Percentiles rank a stretch among this genome's conserved stretches.
Conservation (phyloP, 495 filamentous ascomycete species). For the Penicillium verhagenii region DNA sequence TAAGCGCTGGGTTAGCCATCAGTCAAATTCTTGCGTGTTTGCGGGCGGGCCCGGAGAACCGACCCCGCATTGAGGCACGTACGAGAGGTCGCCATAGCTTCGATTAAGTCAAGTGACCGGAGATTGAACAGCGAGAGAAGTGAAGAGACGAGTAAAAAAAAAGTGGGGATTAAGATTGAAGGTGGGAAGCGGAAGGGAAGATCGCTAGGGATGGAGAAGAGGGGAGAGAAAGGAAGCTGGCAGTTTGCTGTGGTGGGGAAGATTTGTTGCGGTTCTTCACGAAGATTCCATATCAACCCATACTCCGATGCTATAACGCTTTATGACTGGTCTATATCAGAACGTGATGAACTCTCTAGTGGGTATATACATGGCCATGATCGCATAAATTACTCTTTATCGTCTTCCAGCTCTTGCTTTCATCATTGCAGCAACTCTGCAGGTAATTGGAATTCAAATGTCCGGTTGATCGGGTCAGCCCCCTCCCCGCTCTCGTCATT, state of each 20-base stretch:
- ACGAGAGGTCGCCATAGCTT: slow-evolving; percentile 41
- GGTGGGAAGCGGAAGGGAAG: slow-evolving; percentile 8
- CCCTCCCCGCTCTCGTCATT: slow-evolving; percentile 17
- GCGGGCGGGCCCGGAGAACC: slow-evolving; percentile 13
- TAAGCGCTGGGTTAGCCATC: slow-evolving; percentile 23
- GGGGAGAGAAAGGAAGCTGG: slow-evolving; percentile 5
- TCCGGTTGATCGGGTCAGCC: slow-evolving; percentile 18
- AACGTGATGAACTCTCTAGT: no score
- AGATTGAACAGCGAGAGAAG: not conserved
- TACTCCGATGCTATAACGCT: not conserved
- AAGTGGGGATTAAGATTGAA: slow-evolving; percentile 1
- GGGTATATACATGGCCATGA: slow-evolving; percentile 13
- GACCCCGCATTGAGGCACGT: slow-evolving; percentile 35
- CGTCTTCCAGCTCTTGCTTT: not conserved
- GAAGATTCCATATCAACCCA: slow-evolving; percentile 44
- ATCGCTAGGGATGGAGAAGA: not conserved
- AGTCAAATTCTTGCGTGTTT: slow-evolving; percentile 9
- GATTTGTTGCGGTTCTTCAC: slow-evolving; percentile 34
- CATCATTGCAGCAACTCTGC: slow-evolving; percentile 39
- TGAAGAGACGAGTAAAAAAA: slow-evolving; percentile 5
- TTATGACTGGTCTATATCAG: not conserved
- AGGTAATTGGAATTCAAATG: slow-evolving; percentile 40
- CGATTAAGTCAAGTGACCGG: slow-evolving; percentile 4
- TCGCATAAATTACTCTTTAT: slow-evolving; percentile 9
- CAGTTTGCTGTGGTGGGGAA: slow-evolving; percentile 3